phyloP scores from a whole-genome alignment of 2,329 filamentous ascomycete species.

The Pyrenochaeta sp. region DNA sequence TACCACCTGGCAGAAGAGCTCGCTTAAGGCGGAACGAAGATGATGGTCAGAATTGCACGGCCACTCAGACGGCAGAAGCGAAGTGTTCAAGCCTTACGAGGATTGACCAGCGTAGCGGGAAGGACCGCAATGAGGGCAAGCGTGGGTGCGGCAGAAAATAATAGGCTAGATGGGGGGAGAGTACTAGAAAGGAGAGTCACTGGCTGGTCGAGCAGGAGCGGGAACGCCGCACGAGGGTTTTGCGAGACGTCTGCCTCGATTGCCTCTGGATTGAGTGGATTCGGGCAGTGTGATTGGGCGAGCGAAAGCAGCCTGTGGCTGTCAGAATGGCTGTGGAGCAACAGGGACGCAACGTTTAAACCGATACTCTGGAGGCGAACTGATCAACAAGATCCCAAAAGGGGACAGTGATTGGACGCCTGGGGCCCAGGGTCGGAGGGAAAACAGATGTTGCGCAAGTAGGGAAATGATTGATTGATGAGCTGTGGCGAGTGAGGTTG shows the following conservation, averaged over 20 bases:
- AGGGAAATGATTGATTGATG: slow-evolving; percentile 33
- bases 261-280: slow-evolving; percentile 34
- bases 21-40: slow-evolving; percentile 49
- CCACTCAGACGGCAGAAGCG: slow-evolving; percentile 43
- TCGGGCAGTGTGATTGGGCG: slow-evolving; percentile 36
- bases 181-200: slow-evolving; percentile 28
- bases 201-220: slow-evolving; percentile 29
- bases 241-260: slow-evolving; percentile 43
- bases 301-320: slow-evolving; percentile 34
- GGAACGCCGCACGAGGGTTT: slow-evolving; percentile 42
- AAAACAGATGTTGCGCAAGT: slow-evolving; percentile 28
- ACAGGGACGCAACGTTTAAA: slow-evolving; percentile 38
- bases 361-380: slow-evolving; percentile 47
- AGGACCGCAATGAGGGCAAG: slow-evolving; percentile 32
- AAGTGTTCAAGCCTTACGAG: slow-evolving; percentile 39
- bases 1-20: slow-evolving; percentile 38
- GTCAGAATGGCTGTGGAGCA: slow-evolving; percentile 38
- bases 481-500: slow-evolving; percentile 46
- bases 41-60: slow-evolving; percentile 44
- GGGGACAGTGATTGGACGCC: slow-evolving; percentile 21
- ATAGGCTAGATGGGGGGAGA: slow-evolving; percentile 32
- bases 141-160: slow-evolving; percentile 31
- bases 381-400: slow-evolving; percentile 33
- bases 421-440: slow-evolving; percentile 22
- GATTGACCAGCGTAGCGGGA: slow-evolving; percentile 41